These are phyloP conservation scores for Lentinula boryana DNA, from an alignment of 768 basidiomycete species.

Conservation along the genomic window DNA sequence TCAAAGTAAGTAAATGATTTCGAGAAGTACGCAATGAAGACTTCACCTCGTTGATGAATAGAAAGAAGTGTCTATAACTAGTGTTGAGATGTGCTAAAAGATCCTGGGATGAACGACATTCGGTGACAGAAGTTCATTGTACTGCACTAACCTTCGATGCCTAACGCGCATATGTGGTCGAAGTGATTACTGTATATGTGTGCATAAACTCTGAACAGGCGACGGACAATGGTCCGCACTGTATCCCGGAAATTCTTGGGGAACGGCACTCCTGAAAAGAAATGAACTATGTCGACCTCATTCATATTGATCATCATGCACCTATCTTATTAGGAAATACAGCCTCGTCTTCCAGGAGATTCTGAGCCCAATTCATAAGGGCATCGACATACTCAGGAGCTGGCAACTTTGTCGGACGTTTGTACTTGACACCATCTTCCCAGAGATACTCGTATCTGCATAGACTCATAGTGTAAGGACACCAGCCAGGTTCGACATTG, in stretches of 20 bases:
- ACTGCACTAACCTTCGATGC: conserved; percentile 79
- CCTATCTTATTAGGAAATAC: conserved; percentile 96
- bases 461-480: not conserved
- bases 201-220: conserved; percentile 95
- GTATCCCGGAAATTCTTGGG: conserved; percentile 86
- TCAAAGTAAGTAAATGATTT: conserved; percentile 6
- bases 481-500: not conserved
- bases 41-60: conserved; percentile 90
- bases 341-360: conserved; percentile 83
- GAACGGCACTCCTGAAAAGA: conserved; percentile 72
- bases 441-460: conserved; percentile 88
- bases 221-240: conserved; percentile 84
- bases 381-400: conserved; percentile 97
- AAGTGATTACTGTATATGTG: conserved; percentile 99
- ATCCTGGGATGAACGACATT: not conserved
- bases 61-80: conserved; percentile 95
- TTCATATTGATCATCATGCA: conserved; percentile 21
- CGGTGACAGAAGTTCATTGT: not conserved
- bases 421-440: conserved; percentile 87
- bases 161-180: conserved; percentile 96
- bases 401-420: conserved; percentile 87
- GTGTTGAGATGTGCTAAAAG: conserved; percentile 91
- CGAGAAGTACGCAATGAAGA: not conserved
- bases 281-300: not conserved
- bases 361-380: conserved; percentile 98